Base-by-base conservation (phyloP, 805 yeast species). In the Suhomyces sp. region DNA sequence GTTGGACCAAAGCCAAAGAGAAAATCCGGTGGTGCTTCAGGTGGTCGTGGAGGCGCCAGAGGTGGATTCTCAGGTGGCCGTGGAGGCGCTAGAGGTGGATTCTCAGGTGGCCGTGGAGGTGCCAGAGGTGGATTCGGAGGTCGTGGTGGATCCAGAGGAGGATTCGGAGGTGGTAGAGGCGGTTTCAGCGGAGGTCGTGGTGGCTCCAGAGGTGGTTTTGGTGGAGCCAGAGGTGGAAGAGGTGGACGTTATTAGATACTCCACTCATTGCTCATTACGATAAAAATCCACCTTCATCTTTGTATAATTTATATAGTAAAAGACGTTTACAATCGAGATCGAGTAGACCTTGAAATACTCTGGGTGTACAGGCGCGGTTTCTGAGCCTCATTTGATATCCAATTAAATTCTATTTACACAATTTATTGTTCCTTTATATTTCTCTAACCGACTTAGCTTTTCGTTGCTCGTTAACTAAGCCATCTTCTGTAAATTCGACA, bases 1-100 rank as follows among this genome's bases (percentile, higher is more conserved):
- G 82, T 82, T 45, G 93, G 92, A 40, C 94, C 96, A 58, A 87
- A 86, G 67, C 86, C 87, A 60, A 83, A 87, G 69, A 86, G 78
- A 75, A 85, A 83, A 77, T 78, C 85, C 72, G 77, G 83, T 62
- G 76, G 80, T 43, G 78, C 81, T 53, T 82, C 84, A 54, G 81
- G 83, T 44, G 61, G 67, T 29, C 62, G 71, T 27, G 80, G 82
- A 37, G 63, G 66, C 39, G 69, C 78, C 41, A 75, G 76, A 39
- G 72, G 75, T 45, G 49, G 52, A 33, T 77, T 79, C 51, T n/a
- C n/a, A n/a, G 60, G 60, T 15, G 53, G 53, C 12, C 51, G 60
- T 21, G 57, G 60, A 6, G 63, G 63, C 1, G 73, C 72, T 52
- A 44, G 60, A 50, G 77, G 80, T 41, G 75, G 79, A 48, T 33